Conservation (phyloP, 1,284 basidiomycete species). For the Sporisorium exsertum region DNA sequence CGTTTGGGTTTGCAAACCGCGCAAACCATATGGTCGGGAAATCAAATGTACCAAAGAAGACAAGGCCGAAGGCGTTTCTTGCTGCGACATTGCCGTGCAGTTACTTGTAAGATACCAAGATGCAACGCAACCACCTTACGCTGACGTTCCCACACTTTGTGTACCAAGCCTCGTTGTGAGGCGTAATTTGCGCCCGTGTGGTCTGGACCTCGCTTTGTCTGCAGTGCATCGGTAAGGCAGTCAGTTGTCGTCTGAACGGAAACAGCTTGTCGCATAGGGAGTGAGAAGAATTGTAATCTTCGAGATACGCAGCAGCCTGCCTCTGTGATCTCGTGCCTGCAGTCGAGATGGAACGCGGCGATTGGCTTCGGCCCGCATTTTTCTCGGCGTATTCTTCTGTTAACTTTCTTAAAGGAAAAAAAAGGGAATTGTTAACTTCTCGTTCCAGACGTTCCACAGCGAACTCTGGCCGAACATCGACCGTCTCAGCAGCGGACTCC, state of each 20-base stretch:
- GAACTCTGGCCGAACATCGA: neutral
- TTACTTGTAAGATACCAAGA: too few relatives aligned
- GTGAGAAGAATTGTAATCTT: too few relatives aligned
- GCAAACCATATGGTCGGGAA: neutral
- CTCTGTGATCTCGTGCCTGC: too few relatives aligned
- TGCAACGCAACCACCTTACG: too few relatives aligned
- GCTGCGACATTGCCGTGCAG: too few relatives aligned
- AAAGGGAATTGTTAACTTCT: slow-evolving; percentile 31
- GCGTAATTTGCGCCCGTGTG: neutral
- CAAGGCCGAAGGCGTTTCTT: too few relatives aligned
- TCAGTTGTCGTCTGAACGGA: too few relatives aligned
- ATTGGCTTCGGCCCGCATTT: neutral
- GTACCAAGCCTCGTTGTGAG: too few relatives aligned
- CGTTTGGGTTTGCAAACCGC: neutral
- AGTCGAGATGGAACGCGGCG: neutral
- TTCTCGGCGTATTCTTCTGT: neutral
- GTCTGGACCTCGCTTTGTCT: neutral
- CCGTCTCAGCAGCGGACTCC: too few relatives aligned
- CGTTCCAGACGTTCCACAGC: slow-evolving; percentile 47
- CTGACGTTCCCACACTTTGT: too few relatives aligned
- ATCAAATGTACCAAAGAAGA: neutral
- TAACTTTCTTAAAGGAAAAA: slow-evolving; percentile 5
- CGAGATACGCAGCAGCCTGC: too few relatives aligned
- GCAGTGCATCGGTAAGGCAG: neutral
- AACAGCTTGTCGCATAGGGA: too few relatives aligned